Conservation (phyloP, 306 rosid species). For the Trifolium dubium region DNA sequence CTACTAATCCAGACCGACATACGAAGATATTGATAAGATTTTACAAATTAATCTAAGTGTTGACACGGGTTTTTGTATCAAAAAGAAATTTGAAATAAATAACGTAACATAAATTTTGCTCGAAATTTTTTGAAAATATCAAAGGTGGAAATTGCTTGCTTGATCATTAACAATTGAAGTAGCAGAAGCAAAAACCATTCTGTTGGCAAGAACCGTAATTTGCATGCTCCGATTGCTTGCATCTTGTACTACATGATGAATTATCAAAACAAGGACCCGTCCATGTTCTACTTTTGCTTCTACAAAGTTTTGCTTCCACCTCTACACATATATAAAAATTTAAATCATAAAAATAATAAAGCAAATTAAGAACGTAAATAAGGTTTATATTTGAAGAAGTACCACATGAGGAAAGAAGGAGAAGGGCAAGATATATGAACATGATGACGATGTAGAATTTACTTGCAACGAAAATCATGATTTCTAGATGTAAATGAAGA, state of each 20-base stretch:
- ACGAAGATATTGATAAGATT: no score
- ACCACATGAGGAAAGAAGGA: background rate
- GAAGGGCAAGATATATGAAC: background rate
- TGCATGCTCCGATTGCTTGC: constrained; percentile 5
- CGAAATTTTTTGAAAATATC: no score
- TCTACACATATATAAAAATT: background rate
- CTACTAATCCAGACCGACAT: no score
- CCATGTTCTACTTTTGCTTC: constrained; percentile 2
- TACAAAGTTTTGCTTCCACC: background rate
- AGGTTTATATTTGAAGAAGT: background rate
- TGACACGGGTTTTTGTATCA: no score
- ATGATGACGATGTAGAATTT: background rate
- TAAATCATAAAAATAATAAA: no score
- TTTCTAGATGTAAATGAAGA: background rate
- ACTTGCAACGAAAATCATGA: background rate
- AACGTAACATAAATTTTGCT: no score
- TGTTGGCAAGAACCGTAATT: background rate
- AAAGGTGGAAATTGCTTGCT: background rate
- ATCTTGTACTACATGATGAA: background rate
- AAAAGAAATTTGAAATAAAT: no score
- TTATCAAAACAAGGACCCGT: background rate
- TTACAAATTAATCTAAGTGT: no score
- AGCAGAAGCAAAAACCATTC: background rate
- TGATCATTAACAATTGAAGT: background rate
- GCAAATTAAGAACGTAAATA: no score